Evolutionary conservation across 2,329 filamentous ascomycete species (phyloP).

Genomic region (Dendrostoma leiphaemia): DNA sequence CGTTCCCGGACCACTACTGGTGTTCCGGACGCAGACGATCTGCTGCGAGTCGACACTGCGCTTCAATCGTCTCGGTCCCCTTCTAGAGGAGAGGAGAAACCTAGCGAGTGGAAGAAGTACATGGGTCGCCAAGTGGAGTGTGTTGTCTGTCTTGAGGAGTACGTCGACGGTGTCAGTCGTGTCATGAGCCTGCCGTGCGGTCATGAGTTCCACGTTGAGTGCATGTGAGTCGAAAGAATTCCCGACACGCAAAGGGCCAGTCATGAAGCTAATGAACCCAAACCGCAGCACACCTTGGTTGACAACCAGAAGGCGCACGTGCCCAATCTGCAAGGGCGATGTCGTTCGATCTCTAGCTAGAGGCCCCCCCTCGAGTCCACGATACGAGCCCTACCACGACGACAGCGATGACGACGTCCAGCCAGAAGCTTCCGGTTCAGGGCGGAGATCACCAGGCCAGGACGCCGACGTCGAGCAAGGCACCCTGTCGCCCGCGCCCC

Average conservation of each 20-base stretch:
- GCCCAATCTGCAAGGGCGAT: slow-evolving; percentile 97
- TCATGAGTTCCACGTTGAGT: slow-evolving; percentile 95
- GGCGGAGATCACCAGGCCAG: slow-evolving; percentile 20
- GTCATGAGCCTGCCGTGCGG: slow-evolving; percentile 98
- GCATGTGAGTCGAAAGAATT: slow-evolving; percentile 73
- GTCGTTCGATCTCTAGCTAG: slow-evolving; percentile 72
- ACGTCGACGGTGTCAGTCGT: slow-evolving; percentile 86
- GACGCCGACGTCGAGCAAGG: slow-evolving; percentile 45
- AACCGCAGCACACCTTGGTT: slow-evolving; percentile 83
- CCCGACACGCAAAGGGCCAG: not conserved
- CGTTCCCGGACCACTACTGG: slow-evolving; percentile 65
- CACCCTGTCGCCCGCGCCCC: slow-evolving; percentile 25
- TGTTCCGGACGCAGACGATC: slow-evolving; percentile 48
- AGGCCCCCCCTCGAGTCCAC: slow-evolving; percentile 47
- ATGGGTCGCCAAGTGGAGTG: slow-evolving; percentile 78
- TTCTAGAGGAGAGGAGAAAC: slow-evolving; percentile 44
- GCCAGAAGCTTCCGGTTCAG: slow-evolving; percentile 24
- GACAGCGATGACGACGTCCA: slow-evolving; percentile 43
- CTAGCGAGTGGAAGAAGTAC: slow-evolving; percentile 63
- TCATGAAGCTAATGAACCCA: slow-evolving; percentile 23
- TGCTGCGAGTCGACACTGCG: slow-evolving; percentile 41
- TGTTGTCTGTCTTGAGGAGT: slow-evolving; percentile 95
- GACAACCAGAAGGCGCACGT: slow-evolving; percentile 92
- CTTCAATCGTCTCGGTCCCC: slow-evolving; percentile 36
- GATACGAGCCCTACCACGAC: slow-evolving; percentile 55